Base-by-base conservation (phyloP, 2,329 filamentous ascomycete genomes). In the Davidsoniella neocaledoniae region DNA sequence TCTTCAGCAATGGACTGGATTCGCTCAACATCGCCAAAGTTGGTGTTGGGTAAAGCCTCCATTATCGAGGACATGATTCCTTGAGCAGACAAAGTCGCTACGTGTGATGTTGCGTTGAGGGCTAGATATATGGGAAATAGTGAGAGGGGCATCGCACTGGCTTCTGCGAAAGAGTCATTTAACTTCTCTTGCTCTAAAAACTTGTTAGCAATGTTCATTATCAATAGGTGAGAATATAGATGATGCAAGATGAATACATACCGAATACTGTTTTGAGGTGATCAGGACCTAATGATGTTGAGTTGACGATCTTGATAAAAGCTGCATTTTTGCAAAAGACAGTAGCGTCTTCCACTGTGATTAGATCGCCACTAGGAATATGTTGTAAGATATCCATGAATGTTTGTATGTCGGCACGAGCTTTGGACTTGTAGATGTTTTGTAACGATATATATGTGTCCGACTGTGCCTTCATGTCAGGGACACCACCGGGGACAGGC, bases 391-490 rank as follows among this genome's bases (percentile, higher is more conserved):
- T 76, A 10, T 70, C 66, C 2, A 86, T 66, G 2, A 96, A 83
- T 63, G 94, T 83, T 26, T 76, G 74, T 12, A 81, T 69, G 59
- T 98, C 91, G 58, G 75, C 69, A 33, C 83, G 78, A 41, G 91
- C 87, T 64, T 94, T 94, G 19, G 71, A 66, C 65, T 94, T 95
- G 75, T 96, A 98, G 53, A 96, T 77, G 58, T 84, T 90, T 62
- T 96, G 91, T 10, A 98, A 73, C 58, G 80, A 73, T 56, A 98
- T 82, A 66, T 98, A 98, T 54, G 93, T 83, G 50, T 73, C 77
- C 3, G 88, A 94, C 60, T 90, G 77, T 2, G 91, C 87, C 68
- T 98, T 98, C 91, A 98, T 98, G 63, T 98, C 91, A 1, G 93
- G 91, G 1, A 98, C 70, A 2, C 82, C 79, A 10, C 91, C 93